Evolutionary conservation across 345 rosid species (phyloP).

Genomic region (Euphorbia lathyris): DNA sequence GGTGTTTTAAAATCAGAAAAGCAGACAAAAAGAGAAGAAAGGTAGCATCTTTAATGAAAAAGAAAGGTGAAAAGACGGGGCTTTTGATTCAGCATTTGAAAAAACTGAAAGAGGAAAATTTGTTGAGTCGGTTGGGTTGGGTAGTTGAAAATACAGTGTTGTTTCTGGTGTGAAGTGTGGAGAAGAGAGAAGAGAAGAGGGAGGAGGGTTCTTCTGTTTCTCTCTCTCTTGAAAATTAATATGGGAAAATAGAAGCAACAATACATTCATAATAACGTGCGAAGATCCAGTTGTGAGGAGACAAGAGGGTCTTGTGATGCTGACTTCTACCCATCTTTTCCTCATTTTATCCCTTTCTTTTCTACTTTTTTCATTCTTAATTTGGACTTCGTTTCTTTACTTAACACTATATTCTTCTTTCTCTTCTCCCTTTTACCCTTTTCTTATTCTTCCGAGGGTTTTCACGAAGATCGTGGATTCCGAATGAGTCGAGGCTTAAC

Average conservation of each 20-base stretch:
- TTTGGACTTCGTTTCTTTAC: no score
- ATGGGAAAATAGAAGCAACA: background rate
- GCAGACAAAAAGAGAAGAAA: constrained; percentile 4
- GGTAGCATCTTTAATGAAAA: background rate
- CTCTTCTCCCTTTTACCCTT: background rate
- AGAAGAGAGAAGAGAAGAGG: no score
- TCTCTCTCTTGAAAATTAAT: background rate
- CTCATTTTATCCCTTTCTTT: background rate
- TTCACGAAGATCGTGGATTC: no score
- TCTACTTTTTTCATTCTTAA: constrained; percentile 8
- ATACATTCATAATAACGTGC: constrained; percentile 45
- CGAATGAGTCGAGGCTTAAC: no score
- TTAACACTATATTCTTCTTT: background rate
- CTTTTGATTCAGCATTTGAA: background rate
- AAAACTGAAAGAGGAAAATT: constrained; percentile 2
- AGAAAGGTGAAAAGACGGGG: constrained; percentile 3
- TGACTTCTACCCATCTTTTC: constrained; percentile 22
- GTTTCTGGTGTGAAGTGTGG: constrained; percentile 12
- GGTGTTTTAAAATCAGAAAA: constrained; percentile 23
- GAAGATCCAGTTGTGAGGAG: constrained; percentile 54
- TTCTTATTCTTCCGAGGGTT: background rate
- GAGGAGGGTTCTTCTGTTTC: constrained; percentile 15
- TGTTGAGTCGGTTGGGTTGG: constrained; percentile 17
- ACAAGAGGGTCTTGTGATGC: constrained; percentile 38
- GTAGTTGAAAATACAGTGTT: constrained; percentile 11